Evolutionary conservation across 305 asterid species (phyloP), one percentile per base, ranked within the genome.

Genomic region (Fraxinus floribunda): DNA sequence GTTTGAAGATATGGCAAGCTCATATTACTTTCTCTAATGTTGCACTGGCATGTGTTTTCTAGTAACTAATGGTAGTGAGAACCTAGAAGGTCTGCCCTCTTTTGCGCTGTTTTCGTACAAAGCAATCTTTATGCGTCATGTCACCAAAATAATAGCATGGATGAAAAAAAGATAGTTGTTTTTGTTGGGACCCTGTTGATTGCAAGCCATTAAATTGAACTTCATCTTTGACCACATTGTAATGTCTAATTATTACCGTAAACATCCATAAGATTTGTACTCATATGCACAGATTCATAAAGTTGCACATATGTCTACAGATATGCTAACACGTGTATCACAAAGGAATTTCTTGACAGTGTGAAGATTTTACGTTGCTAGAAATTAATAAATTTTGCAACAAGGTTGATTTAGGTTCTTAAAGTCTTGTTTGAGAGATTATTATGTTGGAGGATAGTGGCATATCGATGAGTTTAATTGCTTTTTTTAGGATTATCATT

Each of bases 341-440:
- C 26, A 8, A 35, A 55, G 32, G 80, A 75, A 29, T 64, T 57
- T 71, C 52, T 78, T 18, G 75, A 44, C 75, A 81, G 34, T 46
- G 76, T 49, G 26, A 36, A 57, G 81, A 30, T 66, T 16, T n/a
- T 49, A 74, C n/a, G 46, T 70, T 79, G 32, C 76, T 41, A 41
- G 49, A 81, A 29, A 79, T 32, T 71, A 39, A 16, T 35, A 36
- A 71, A 30, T 49, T 8, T 80, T 72, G 26, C 22, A 15, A 80
- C 26, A 11, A 36, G 68, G 35, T 60, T 57, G 76, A 75, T 41
- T 22, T 5, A 76, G 66, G 35, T 73, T 57, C 70, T 66, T 39
- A 26, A 32, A 34, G 77, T 84, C 60, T 76, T 73, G 24, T 41
- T 55, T 49, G 62, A 30, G 41, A 70, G n/a, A 72, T 39, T 57